Conservation (phyloP, 2,329 filamentous ascomycete species). For the Chrysoporthe austroafricana region DNA sequence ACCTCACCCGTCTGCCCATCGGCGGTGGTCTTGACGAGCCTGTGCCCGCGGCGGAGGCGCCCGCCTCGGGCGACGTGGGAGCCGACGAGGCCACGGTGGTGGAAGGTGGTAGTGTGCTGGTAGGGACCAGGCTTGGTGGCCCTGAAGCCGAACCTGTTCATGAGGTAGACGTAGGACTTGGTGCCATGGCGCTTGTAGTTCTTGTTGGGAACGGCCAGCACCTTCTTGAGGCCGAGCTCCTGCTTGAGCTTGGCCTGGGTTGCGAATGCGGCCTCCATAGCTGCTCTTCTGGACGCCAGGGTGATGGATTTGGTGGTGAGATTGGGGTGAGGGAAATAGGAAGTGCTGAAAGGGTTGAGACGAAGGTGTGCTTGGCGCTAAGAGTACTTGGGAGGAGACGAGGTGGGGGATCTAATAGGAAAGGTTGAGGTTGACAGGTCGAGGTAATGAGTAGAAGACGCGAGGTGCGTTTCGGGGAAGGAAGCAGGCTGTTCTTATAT, state of each 20-base stretch:
- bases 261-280: constrained; percentile 42
- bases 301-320: background rate
- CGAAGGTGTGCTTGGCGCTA: background rate
- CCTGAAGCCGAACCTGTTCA: constrained; percentile 66
- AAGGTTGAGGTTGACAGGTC: background rate
- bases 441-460: background rate
- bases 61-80: constrained; percentile 51
- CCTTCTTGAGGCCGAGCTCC: constrained; percentile 46
- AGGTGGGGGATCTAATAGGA: background rate
- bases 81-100: constrained; percentile 52
- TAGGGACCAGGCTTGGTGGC: constrained; percentile 68
- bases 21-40: constrained; percentile 50
- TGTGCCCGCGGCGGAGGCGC: constrained; percentile 49
- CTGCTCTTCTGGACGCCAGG: constrained; percentile 28
- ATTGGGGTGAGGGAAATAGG: background rate
- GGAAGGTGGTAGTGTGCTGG: constrained; percentile 51
- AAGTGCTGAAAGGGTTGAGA: background rate
- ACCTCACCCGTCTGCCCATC: constrained; percentile 49
- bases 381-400: constrained; percentile 10
- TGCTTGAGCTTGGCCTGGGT: constrained; percentile 41
- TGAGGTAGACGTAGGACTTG: constrained; percentile 65
- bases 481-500: constrained; percentile 23
- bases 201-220: constrained; percentile 58
- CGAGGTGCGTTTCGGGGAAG: background rate
- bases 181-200: constrained; percentile 62